Base-by-base conservation (phyloP, 1,284 basidiomycete species). In the Pascua sp. region DNA sequence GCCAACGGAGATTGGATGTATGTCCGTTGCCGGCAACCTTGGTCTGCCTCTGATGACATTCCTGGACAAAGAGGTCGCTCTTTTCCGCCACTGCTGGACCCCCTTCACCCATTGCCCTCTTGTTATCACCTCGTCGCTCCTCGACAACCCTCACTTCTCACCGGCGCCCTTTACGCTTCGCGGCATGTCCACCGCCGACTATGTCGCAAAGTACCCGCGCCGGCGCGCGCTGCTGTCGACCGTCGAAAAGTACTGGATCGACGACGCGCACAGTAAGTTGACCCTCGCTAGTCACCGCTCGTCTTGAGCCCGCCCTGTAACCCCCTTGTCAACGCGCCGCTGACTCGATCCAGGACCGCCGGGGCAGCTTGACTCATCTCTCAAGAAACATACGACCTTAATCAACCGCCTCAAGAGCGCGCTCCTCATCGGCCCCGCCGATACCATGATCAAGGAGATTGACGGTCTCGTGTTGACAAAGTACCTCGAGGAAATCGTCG, bases 401-500 rank as follows among this genome's bases (percentile, higher is more conserved):
- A 90, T 96, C 64, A 97, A 94, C 76, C 86, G 89, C 41, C 87
- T 95, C 68, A 85, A 85, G 51, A 67, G 72, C 10, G 61, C 68
- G 0, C 60, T 78, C 4, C 67, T 77, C n/a, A 63, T 72, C 18
- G 73, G 73, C 15, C 73, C 75, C 1, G 48, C 73, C 1, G 90
- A 92, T 63, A 86, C 89, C 67, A 85, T 96, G 58, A 79, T 94
- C 69, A 95, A 94, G 77, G 96, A 99, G 69, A 86, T 96, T 61
- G 86, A 90, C 59, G 82, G 86, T 0, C 82, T 99, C 47, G 88
- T 91, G 5, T 81, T 99, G 49, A 91, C 92, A 78, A 98, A 97
- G 77, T 98, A 99, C 73, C 82, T 95, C 52, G 94, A 97, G 67
- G 96, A 99, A 78, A 87, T 98, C 60, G 88, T 90, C 1, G 86